Evolutionary conservation across 176 grass and related monocot genomes (phyloP), one percentile per base, ranked within the genome.

Genomic region (Avena insularis): DNA sequence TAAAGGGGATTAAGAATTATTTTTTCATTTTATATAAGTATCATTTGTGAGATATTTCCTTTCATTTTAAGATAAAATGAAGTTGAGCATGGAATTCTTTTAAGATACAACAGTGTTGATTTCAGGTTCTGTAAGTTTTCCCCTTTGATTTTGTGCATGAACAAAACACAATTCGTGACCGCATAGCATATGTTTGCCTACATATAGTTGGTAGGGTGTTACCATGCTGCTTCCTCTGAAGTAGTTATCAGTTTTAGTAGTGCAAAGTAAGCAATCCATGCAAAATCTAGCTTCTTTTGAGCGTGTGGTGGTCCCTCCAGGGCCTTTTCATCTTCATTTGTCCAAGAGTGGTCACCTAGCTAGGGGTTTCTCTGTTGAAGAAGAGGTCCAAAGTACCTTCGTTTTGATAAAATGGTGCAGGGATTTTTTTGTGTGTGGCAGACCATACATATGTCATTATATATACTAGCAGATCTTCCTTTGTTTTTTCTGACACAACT

Each of bases 261-360:
- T 77, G 15, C 60, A 77, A 58, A 60, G 38, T 38, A 75, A 75
- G 21, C 54, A 6, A 84, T 75, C 35, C 45, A 76, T 84, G 57
- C 57, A 84, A 68, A 63, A 67, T 87, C 20, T 87, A 91, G 68
- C 68, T 87, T 69, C 38, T 15, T 84, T 68, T 78, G 8, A 83
- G 63, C 53, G 33, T 76, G 58, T 43, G 69, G 80, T 81, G 59
- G 68, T 76, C 81, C 73, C 53, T 79, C 84, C 36, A 57, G 46
- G 25, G 10, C 15, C 56, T 59, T 84, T 33, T 66, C 67, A 63
- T 29, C 62, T 64, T 47, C 73, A 48, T 79, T 57, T 75, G 38
- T 6, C 19, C 67, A 87, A 12, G 20, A 67, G 75, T 75, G 48
- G 49, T 35, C 56, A 77, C 51, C 77, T 77, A 62, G 17, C 12